These are phyloP conservation scores for Pythium sukuiense DNA, from an alignment of 352 stramenopile species.

Conservation along the genomic window DNA sequence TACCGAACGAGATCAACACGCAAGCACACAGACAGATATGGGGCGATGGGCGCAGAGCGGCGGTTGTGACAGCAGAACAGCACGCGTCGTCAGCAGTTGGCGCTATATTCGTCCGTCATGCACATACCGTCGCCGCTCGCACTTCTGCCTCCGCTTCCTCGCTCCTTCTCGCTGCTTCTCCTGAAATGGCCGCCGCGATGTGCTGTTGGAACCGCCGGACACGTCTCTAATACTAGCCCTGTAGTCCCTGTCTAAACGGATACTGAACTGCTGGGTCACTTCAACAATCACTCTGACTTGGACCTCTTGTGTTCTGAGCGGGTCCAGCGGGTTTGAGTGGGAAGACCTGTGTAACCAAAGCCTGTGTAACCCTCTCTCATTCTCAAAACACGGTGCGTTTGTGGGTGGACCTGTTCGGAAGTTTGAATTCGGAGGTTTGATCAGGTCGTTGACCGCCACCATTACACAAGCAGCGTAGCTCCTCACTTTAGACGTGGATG, in stretches of 20 bases:
- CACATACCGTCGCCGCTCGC: neutral
- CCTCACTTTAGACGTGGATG: slow-evolving; percentile 16
- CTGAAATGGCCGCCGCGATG: neutral
- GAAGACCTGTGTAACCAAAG: neutral
- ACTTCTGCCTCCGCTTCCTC: neutral
- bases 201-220: neutral
- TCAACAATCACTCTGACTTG: slow-evolving; percentile 23
- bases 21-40: neutral
- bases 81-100: neutral
- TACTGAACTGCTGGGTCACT: neutral
- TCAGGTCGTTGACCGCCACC: neutral
- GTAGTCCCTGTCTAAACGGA: neutral
- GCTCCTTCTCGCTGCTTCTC: neutral
- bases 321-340: slow-evolving; percentile 5
- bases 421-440: slow-evolving; percentile 25
- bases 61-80: neutral
- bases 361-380: neutral
- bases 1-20: neutral
- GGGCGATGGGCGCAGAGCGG: neutral
- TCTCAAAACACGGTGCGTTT: slow-evolving; percentile 2
- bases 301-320: neutral
- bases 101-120: neutral
- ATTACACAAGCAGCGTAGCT: slow-evolving; percentile 1
- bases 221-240: slow-evolving; percentile 11
- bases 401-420: slow-evolving; percentile 21